Percentiles rank a stretch among this genome's conserved stretches.
Evolutionary conservation across 768 basidiomycete species (phyloP).

Genomic region (Candolleomyces eurysporus): DNA sequence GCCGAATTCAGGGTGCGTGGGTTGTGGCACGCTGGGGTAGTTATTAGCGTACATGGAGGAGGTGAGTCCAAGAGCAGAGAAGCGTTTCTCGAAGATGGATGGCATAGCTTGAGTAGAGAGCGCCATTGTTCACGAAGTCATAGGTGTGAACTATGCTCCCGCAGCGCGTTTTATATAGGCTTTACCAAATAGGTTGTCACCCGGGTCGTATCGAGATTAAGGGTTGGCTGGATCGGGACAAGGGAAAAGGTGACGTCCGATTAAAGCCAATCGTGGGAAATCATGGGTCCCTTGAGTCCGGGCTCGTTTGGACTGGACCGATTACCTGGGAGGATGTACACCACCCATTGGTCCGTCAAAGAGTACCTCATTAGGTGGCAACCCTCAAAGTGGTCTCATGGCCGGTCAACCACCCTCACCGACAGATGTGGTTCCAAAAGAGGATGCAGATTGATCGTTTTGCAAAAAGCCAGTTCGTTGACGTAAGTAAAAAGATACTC

Average conservation of each 20-base stretch:
- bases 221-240: slow-evolving; percentile 9
- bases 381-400: neutral
- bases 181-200: slow-evolving; percentile 5
- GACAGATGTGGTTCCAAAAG: neutral
- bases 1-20: neutral
- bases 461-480: neutral
- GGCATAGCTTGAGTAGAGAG: neutral
- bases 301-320: neutral
- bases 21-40: neutral
- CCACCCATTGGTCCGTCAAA: neutral
- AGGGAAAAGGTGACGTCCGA: slow-evolving; percentile 6
- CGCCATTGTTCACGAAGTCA: slow-evolving; percentile 7
- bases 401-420: slow-evolving; percentile 11
- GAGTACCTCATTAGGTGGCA: neutral
- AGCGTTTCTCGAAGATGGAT: slow-evolving; percentile 3
- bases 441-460: neutral
- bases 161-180: slow-evolving; percentile 10
- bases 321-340: neutral
- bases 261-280: slow-evolving; percentile 3
- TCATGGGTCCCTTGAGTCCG: slow-evolving; percentile 8
- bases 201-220: slow-evolving; percentile 6
- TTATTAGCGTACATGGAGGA: neutral
- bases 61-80: neutral
- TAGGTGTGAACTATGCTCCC: slow-evolving; percentile 5
- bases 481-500: slow-evolving; percentile 3